Base-by-base conservation (phyloP, 768 basidiomycete genomes). In the Calocybe cyanea region DNA sequence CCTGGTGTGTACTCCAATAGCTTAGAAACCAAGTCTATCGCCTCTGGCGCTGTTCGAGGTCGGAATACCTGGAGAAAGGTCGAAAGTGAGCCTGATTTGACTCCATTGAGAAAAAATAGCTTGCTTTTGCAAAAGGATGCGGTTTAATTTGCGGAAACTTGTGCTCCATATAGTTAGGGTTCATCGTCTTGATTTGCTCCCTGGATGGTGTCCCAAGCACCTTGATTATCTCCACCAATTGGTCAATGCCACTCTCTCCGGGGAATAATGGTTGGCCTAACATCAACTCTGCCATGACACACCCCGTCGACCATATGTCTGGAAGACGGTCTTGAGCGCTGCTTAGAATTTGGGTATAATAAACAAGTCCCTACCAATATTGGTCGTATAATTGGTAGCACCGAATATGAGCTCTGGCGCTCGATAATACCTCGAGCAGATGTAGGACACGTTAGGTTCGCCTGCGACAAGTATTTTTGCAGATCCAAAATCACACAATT, bases 161-260 rank as follows among this genome's bases (percentile, higher is more conserved):
- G 81, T 99, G 96, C 64, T 99, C 96, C 96, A 98, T 98, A 71
- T 99, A 99, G 73, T 99, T 99, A 45, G 96, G 96, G 69, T 99
- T 99, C 96, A 99, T 99, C 56, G 96, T 98, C 84, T 99, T 98
- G 80, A 99, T 99, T 68, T 99, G 96, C 63, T 98, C 96, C 56
- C 95, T 76, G 48, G 96, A 94, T 2, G 96, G 96, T 17, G 96
- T 99, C 13, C 96, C 96, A 43, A 99, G 81, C 35, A 99, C 93
- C 68, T 99, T 99, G 84, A 99, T 99, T 58, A 99, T 99, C 71
- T 99, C 96, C 46, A 99, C 96, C 59, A 99, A 66, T 71, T 99
- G 96, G 70, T 99, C 96, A 60, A 99, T 99, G 18, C 95, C 94
- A 62, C 88, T 91, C 72, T 99, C 96, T 49, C 96, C 96, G 2